These are phyloP conservation scores for Camellia sinensis DNA, from an alignment of 148 eudicot genomes.

Conservation along the genomic window DNA sequence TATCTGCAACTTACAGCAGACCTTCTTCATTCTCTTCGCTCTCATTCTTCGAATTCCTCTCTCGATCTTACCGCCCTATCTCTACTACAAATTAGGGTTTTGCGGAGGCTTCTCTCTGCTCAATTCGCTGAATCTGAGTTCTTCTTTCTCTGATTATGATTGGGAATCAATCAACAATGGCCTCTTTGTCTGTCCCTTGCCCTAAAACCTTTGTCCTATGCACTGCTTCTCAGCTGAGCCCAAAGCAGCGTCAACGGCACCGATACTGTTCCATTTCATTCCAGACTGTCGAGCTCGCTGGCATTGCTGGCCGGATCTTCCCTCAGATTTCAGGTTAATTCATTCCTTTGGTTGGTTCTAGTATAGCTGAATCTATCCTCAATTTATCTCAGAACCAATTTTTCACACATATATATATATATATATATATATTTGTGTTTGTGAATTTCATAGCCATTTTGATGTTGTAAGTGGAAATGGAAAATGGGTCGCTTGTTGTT, in stretches of 20 bases:
- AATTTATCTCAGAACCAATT: neutral
- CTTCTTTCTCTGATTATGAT: no score
- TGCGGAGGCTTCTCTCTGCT: slow-evolving; percentile 7
- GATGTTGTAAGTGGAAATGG: neutral
- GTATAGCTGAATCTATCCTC: neutral
- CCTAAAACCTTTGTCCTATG: slow-evolving; percentile 27
- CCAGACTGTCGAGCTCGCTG: slow-evolving; percentile 12
- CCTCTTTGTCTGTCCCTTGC: slow-evolving; percentile 38
- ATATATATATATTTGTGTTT: neutral
- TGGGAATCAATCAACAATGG: slow-evolving; percentile 19
- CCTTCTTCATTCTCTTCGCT: neutral
- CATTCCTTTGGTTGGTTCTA: neutral
- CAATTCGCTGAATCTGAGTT: neutral
- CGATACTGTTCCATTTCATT: slow-evolving; percentile 17
- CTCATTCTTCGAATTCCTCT: neutral
- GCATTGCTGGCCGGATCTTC: slow-evolving; percentile 25
- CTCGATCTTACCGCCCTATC: slow-evolving; percentile 21
- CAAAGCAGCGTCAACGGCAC: slow-evolving; percentile 3
- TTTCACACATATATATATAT: neutral
- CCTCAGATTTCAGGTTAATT: slow-evolving; percentile 22
- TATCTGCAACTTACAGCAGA: neutral
- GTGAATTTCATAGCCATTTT: neutral
- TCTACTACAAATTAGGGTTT: slow-evolving; percentile 14
- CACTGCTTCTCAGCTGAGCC: slow-evolving; percentile 4
- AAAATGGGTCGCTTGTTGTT: neutral